These are phyloP conservation scores for Dimocarpus longan DNA, from an alignment of 345 rosid genomes.

Conservation along the genomic window DNA sequence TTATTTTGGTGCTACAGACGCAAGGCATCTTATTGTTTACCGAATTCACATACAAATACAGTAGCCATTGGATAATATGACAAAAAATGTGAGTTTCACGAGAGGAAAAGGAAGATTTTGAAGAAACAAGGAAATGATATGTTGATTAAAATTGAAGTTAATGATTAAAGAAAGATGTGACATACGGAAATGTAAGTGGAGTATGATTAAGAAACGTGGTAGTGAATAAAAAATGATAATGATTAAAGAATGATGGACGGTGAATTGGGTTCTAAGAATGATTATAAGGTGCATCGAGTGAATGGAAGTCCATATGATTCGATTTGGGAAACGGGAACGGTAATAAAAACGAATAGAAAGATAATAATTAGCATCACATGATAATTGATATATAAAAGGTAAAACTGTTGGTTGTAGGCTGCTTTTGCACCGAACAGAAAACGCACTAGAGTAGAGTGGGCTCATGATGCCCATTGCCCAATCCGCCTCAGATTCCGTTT, in stretches of 20 bases:
- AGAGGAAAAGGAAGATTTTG: neutral
- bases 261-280: conserved; percentile 21
- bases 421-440: neutral
- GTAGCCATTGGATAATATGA: too few relatives aligned
- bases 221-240: conserved; percentile 8
- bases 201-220: neutral
- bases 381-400: neutral
- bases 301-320: neutral
- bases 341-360: neutral
- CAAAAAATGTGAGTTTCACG: neutral
- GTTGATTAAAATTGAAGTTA: too few relatives aligned
- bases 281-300: neutral
- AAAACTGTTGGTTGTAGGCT: neutral
- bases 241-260: conserved; percentile 5
- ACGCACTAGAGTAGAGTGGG: neutral
- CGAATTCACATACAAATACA: too few relatives aligned
- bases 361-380: conserved; percentile 15
- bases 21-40: too few relatives aligned
- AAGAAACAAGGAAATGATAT: neutral
- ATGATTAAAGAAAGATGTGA: neutral
- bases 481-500: neutral
- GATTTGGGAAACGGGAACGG: neutral
- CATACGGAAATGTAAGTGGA: neutral
- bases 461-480: neutral
- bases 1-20: too few relatives aligned